Evolutionary conservation across 2,329 filamentous ascomycete species (phyloP), one percentile per base, ranked within the genome.

Genomic region (Madurella mycetomatis): DNA sequence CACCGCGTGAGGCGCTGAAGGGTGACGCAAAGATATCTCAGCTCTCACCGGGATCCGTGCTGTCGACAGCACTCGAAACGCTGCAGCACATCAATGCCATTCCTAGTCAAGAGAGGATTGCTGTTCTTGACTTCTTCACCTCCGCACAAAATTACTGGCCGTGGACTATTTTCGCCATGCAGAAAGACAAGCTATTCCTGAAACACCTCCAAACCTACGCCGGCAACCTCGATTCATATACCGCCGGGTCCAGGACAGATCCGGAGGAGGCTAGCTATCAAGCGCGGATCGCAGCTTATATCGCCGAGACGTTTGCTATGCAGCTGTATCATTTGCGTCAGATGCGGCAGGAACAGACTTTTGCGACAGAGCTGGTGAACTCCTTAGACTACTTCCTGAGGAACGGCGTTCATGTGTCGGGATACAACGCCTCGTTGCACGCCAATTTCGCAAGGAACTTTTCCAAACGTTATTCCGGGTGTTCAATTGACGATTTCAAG

Each of bases 61-160:
- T 97, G 58, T 79, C 81, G 17, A 82, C 83, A 52, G 92, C 91
- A 0, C 76, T 96, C 32, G 80, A 86, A 43, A 80, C 83, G 54
- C 75, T 97, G 39, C 79, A 81, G 16, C 77, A 77, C 11, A 83
- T 96, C 56, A 78, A 81, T 19, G 75, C 80, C 1, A 69, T 92
- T 18, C 77, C 86, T 9, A 77, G 81, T n/a, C 74, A 76, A 34
- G 82, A 90, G 58, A 83, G 86, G 4, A 74, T 91, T 18, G 84
- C 88, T 1, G 84, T 96, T 63, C 77, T 99, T 15, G 86, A 92
- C 63, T 97, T 97, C 68, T 83, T 96, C 39, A 85, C 89, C 2
- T 84, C 88, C 2, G 89, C 92, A 4, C 92, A 96, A 66, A 94
- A 96, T 69, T 89, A 91, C 66, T 97, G 92, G 92, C 88, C 92